phyloP scores from a whole-genome alignment of 2,329 filamentous ascomycete species.

The Ceratocystis colombiana region DNA sequence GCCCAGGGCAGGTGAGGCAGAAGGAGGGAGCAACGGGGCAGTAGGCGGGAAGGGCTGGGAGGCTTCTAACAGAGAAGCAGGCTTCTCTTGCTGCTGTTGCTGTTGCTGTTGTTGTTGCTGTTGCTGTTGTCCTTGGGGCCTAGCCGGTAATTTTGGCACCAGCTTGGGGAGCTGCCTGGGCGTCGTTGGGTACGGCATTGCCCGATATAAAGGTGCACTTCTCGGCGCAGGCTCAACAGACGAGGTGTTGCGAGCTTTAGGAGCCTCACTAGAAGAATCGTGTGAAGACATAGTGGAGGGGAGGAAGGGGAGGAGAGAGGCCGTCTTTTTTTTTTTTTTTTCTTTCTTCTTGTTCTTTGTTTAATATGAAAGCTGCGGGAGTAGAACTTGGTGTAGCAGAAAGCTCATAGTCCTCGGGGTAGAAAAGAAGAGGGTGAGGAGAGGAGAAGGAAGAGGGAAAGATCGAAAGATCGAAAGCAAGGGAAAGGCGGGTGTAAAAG shows the following conservation, averaged over 20 bases:
- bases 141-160: neutral
- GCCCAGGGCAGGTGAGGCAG: neutral
- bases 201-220: slow-evolving; percentile 22
- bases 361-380: neutral
- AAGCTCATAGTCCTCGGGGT: neutral
- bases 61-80: slow-evolving; percentile 1
- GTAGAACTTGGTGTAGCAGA: neutral
- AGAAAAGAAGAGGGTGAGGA: neutral
- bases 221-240: slow-evolving; percentile 16
- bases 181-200: slow-evolving; percentile 6
- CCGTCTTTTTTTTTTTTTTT: neutral
- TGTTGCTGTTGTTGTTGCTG: neutral
- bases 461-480: neutral
- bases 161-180: neutral
- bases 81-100: neutral
- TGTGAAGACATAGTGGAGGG: neutral
- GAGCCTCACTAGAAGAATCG: slow-evolving; percentile 16
- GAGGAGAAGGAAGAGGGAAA: neutral
- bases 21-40: slow-evolving; percentile 10
- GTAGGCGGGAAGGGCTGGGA: slow-evolving; percentile 17
- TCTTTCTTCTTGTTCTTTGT: neutral
- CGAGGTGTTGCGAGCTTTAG: slow-evolving; percentile 5
- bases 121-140: neutral
- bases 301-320: neutral
- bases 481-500: neutral